Conservation (phyloP, 352 stramenopile genomes). For the Pythium insidiosum region DNA sequence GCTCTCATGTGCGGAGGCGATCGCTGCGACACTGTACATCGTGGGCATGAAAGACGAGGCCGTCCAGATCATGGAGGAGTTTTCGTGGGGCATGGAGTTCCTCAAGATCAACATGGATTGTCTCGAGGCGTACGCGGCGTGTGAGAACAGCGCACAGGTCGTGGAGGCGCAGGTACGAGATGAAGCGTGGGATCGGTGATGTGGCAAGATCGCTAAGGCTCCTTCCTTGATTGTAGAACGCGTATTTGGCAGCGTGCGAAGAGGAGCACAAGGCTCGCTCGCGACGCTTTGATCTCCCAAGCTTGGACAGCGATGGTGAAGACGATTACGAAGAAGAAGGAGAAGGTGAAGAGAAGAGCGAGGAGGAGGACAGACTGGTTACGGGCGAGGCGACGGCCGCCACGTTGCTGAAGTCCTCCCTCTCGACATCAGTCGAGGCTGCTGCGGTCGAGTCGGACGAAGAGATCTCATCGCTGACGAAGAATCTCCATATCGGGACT, state of each 20-base stretch:
- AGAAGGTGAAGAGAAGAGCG: constrained; percentile 18
- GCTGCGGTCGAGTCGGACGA: constrained; percentile 34
- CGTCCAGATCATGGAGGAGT: constrained; percentile 88
- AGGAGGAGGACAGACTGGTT: constrained; percentile 12
- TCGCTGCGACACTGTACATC: constrained; percentile 97
- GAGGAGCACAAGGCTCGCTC: constrained; percentile 44
- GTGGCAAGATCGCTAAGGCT: constrained; percentile 1
- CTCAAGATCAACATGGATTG: constrained; percentile 93
- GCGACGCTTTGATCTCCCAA: constrained; percentile 49
- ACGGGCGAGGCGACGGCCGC: constrained; percentile 14
- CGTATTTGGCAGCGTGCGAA: constrained; percentile 57
- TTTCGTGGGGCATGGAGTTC: constrained; percentile 92
- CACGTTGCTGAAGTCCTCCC: too few relatives aligned
- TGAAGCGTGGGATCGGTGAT: background rate
- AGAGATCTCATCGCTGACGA: constrained; percentile 43
- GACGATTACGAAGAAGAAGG: constrained; percentile 38
- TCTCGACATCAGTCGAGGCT: constrained; percentile 19
- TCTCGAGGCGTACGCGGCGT: constrained; percentile 79
- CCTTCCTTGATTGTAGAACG: constrained; percentile 32
- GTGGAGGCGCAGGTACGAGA: constrained; percentile 62
- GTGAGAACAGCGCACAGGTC: constrained; percentile 61
- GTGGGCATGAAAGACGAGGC: constrained; percentile 89
- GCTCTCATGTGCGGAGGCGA: constrained; percentile 95
- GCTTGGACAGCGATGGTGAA: constrained; percentile 47
- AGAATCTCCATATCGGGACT: constrained; percentile 45